These are phyloP conservation scores for Ramularia endophylla DNA, from an alignment of 2,329 filamentous ascomycete species.

Conservation along the genomic window DNA sequence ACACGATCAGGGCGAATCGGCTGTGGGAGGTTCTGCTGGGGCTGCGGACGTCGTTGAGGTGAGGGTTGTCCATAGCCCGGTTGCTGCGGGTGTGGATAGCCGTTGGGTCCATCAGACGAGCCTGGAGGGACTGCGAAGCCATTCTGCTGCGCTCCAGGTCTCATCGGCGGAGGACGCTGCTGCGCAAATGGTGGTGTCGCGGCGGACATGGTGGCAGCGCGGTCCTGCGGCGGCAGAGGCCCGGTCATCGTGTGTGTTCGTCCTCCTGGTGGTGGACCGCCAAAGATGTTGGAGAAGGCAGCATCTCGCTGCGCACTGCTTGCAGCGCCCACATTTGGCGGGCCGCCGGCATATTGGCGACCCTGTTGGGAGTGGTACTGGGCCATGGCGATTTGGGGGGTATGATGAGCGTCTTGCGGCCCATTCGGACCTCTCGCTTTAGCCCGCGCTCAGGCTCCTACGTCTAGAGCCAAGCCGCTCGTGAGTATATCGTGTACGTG, in stretches of 20 bases:
- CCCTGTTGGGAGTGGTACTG: constrained; percentile 59
- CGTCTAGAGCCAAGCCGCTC: constrained; percentile 13
- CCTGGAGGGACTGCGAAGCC: constrained; percentile 33
- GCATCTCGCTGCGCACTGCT: constrained; percentile 72
- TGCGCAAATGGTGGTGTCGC: constrained; percentile 46
- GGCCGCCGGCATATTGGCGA: constrained; percentile 45
- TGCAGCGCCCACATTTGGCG: constrained; percentile 46
- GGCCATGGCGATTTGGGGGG: constrained; percentile 44
- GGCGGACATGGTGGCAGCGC: constrained; percentile 63
- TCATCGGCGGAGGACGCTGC: constrained; percentile 58
- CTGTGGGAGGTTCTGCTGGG: constrained; percentile 54
- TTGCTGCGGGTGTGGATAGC: constrained; percentile 23
- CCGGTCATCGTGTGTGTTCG: constrained; percentile 93
- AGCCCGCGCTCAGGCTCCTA: constrained; percentile 1
- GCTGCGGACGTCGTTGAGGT: constrained; percentile 37
- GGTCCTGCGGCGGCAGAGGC: constrained; percentile 55
- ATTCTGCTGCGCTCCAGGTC: constrained; percentile 34
- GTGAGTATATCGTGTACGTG: not conserved
- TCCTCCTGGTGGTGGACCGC: constrained; percentile 74
- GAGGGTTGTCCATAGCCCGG: constrained; percentile 29
- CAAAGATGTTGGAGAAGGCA: constrained; percentile 95
- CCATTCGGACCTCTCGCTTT: constrained; percentile 17
- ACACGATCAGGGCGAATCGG: constrained; percentile 58
- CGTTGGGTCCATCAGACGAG: constrained; percentile 26
- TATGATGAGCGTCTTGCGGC: constrained; percentile 11